These are phyloP conservation scores for Eucalyptus curtisii DNA, from an alignment of 345 rosid species.

Conservation along the genomic window DNA sequence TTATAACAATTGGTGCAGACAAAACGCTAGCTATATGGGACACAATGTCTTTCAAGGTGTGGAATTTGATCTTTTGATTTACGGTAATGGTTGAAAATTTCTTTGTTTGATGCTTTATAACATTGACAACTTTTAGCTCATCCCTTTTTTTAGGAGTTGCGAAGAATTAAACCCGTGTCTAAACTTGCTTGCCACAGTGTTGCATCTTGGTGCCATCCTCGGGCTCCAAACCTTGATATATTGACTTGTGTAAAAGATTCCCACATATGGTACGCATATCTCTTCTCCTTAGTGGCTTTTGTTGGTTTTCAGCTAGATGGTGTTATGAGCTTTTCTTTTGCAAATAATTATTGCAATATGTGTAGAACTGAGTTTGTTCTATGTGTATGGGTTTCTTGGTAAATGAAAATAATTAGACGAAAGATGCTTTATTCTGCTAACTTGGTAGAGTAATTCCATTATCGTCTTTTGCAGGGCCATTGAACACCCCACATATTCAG, in stretches of 20 bases:
- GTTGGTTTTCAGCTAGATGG: not conserved
- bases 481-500: conserved; percentile 97
- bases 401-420: not conserved
- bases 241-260: conserved; percentile 97
- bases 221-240: conserved; percentile 98
- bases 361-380: not conserved
- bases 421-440: not conserved
- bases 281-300: not conserved
- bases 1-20: conserved; percentile 96
- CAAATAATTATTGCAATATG: not conserved
- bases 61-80: not conserved
- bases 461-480: conserved; percentile 63
- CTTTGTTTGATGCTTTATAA: not conserved
- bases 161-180: conserved; percentile 94
- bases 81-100: not conserved
- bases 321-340: not conserved
- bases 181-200: conserved; percentile 94
- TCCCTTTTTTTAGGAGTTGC: conserved; percentile 57
- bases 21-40: conserved; percentile 99
- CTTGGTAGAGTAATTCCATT: not conserved
- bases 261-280: conserved; percentile 67
- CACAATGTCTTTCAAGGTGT: conserved; percentile 92
- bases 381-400: not conserved
- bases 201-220: conserved; percentile 99
- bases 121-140: not conserved